Conservation (phyloP, 73 alveolate genomes). For the Diophrys sp. region DNA sequence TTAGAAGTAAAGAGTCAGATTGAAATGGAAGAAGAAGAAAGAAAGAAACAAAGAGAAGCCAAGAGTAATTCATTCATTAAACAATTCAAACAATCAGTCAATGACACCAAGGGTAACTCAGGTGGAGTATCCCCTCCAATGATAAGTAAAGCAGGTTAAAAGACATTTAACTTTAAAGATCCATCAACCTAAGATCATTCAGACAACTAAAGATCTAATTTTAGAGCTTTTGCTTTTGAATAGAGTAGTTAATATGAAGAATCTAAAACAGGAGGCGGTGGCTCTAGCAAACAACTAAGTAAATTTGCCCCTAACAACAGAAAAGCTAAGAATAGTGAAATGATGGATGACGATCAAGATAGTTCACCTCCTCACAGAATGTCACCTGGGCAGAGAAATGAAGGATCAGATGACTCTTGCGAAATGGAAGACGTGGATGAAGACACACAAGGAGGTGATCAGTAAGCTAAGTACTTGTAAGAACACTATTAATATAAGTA, state of each 20-base stretch:
- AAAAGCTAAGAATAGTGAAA: too few species aligned
- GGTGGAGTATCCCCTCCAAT: not conserved
- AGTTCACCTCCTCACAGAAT: not conserved
- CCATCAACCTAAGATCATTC: not conserved
- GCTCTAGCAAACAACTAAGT: too few species aligned
- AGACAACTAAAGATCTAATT: not conserved
- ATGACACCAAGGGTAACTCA: not conserved
- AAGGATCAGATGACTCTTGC: not conserved
- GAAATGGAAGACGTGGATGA: not conserved
- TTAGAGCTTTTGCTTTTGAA: not conserved
- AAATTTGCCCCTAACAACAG: too few species aligned
- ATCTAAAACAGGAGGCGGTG: too few species aligned
- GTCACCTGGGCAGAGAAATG: not conserved
- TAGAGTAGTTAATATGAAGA: too few species aligned
- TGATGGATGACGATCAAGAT: too few species aligned
- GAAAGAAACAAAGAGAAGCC: not conserved
- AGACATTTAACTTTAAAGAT: not conserved
- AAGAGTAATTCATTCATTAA: not conserved
- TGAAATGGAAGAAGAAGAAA: not conserved
- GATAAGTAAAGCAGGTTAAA: not conserved
- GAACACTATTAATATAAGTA: not conserved
- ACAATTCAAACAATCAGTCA: not conserved
- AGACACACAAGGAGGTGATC: too few species aligned
- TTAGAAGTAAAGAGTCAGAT: not conserved
- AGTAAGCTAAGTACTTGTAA: too few species aligned